phyloP scores from a whole-genome alignment of 805 yeast species.

The Metschnikowia cerradonensis region DNA sequence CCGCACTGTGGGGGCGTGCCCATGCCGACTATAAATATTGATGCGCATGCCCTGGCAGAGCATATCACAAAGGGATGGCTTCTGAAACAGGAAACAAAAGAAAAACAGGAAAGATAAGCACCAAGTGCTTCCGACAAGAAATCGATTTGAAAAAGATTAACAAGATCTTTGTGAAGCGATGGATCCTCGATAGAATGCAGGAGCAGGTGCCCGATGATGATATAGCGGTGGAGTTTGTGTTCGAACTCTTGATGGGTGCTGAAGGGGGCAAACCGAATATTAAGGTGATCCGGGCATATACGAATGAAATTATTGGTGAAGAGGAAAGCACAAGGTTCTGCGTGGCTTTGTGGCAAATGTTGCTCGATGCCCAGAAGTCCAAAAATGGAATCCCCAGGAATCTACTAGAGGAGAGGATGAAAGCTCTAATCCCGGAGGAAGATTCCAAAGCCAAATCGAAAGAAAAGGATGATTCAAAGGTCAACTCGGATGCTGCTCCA shows the following conservation, averaged over 20 bases:
- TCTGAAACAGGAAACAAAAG: neutral
- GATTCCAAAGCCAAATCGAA: constrained; percentile 11
- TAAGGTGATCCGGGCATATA: constrained; percentile 38
- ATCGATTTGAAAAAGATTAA: constrained; percentile 41
- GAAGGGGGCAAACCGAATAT: constrained; percentile 34
- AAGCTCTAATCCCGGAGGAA: neutral
- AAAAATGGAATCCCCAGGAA: constrained; percentile 43
- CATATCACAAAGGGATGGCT: neutral
- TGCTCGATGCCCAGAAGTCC: constrained; percentile 42
- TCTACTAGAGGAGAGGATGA: constrained; percentile 22
- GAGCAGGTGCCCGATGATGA: constrained; percentile 49
- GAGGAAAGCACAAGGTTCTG: constrained; percentile 39
- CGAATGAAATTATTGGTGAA: constrained; percentile 44
- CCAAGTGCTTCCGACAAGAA: constrained; percentile 5
- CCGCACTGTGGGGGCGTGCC: neutral
- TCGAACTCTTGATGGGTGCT: constrained; percentile 35
- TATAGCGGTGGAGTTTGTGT: constrained; percentile 42
- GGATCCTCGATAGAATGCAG: constrained; percentile 35
- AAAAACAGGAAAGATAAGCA: neutral
- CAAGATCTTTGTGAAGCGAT: constrained; percentile 32
- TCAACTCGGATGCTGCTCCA: neutral
- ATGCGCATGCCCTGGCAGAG: neutral
- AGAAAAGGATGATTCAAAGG: neutral
- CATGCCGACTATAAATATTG: neutral
- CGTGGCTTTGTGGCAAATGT: constrained; percentile 40